These are phyloP conservation scores for Ceratobasidium sp. DNA, from an alignment of 1,284 basidiomycete species.

Conservation along the genomic window DNA sequence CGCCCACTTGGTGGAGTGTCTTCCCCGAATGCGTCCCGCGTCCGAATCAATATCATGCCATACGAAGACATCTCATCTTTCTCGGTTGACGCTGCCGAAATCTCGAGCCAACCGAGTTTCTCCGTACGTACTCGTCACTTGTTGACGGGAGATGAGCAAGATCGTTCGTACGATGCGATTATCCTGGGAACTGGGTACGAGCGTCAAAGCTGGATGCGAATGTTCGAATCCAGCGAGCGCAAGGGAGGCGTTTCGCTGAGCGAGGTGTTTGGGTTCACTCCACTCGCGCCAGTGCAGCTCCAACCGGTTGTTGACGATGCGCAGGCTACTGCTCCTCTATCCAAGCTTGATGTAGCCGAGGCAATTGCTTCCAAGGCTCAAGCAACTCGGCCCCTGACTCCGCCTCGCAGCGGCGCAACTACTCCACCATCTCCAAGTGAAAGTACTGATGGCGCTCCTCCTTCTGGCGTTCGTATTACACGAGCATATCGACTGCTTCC, in stretches of 20 bases:
- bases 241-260: too few species aligned
- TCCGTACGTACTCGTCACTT: constrained; percentile 18
- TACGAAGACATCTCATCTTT: constrained; percentile 17
- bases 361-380: constrained; percentile 10
- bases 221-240: constrained; percentile 45
- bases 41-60: constrained; percentile 38
- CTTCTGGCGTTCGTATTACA: constrained; percentile 25
- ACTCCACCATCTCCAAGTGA: constrained; percentile 26
- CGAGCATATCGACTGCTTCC: constrained; percentile 55
- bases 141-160: constrained; percentile 20
- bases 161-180: constrained; percentile 57
- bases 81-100: not conserved
- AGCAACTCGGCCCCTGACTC: constrained; percentile 15
- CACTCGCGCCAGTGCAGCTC: constrained; percentile 18
- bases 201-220: constrained; percentile 58
- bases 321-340: not conserved
- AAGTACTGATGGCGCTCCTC: constrained; percentile 23
- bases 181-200: constrained; percentile 67
- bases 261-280: constrained; percentile 36
- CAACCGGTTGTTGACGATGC: constrained; percentile 11
- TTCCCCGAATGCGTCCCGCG: constrained; percentile 6
- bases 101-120: constrained; percentile 15
- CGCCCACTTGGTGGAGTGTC: constrained; percentile 28
- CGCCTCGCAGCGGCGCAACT: constrained; percentile 27
- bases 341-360: constrained; percentile 13